Base-by-base conservation (phyloP, 2,329 filamentous ascomycete species). In the Fusarium compactum region DNA sequence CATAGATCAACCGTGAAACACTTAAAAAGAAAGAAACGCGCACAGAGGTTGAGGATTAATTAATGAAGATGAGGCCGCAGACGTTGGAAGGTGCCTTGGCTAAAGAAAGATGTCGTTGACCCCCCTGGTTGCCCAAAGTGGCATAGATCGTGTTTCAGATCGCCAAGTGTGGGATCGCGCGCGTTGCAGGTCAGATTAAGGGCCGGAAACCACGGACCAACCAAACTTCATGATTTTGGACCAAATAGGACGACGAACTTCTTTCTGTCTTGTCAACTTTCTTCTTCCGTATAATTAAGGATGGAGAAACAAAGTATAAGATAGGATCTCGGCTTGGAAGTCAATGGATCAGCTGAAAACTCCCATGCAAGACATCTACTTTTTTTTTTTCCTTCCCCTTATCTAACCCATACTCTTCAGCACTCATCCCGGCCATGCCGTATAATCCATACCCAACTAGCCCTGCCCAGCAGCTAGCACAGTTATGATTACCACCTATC, bases 111-210 rank as follows among this genome's bases (percentile, higher is more conserved):
- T 18, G 46, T 63, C 24, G 45, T 24, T 22, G 8, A 18, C 12
- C 52, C 40, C 44, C 52, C 32, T 20, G 52, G 29, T 62, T 55
- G 9, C 54, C 54, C 16, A 32, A 69, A 16, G 46, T 25, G 48
- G 65, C 24, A 60, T 63, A 47, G 53, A 22, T 48, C 14, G 4
- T 8, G 69, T 72, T 71, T 71, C 69, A 72, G 15, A 9, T n/a
- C 25, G 3, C 68, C 54, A 11, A 47, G 25, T 67, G 44, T 11
- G 32, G 65, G 22, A 55, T 72, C 65, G 69, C 62, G 52, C 34
- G 45, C n/a, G 65, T 71, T 69, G 57, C 65, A 69, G 46, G 61
- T 30, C 38, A 22, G 58, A 70, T 69, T 69, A 71, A 71, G 69
- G 68, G 57, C 48, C 27, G 34, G 45, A 68, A 46, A 25, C 38